Evolutionary conservation across 805 yeast species (phyloP), one percentile per base, ranked within the genome.

Genomic region (Saturnispora zaruensis): DNA sequence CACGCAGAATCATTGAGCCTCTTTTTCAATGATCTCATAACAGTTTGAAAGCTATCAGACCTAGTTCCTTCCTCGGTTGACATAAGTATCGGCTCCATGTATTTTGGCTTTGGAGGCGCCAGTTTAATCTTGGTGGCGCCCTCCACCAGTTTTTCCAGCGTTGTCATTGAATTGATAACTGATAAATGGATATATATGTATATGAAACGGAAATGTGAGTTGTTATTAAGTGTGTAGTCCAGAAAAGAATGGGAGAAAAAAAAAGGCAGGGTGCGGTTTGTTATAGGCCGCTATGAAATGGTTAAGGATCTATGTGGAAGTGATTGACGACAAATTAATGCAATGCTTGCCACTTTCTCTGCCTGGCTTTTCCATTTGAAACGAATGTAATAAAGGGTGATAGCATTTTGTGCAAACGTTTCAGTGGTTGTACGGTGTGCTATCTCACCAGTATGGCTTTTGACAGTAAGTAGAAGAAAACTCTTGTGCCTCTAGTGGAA

Each of bases 41-140:
- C 82, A 20, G 81, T 78, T 51, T 72, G 72, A 59, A 91, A 81
- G 56, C 86, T 77, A 18, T 76, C 81, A 40, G 60, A 57, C 25
- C 59, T 57, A 52, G 70, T 74, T 30, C 76, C 76, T 46, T 73
- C 72, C 45, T 76, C 74, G 2, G 89, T 84, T 26, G 84, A 74
- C 73, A 81, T 75, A 30, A 93, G 73, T 47, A 93, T 87, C 1
- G 98, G 98, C 69, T 91, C 98, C 48, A 93, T 81, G 64, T 93
- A 93, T 66, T 93, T 93, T 36, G 95, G 84, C 68, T 93, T 93
- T 6, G 99, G 99, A n/a, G 98, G 96, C 9, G 98, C 98, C 69
- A 87, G 77, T 58, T 82, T 82, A 32, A 81, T 74, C 65, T 82
- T 82, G 14, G 88, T 82, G 47, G 87, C 88, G 44, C 87, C 83